Evolutionary conservation across 495 filamentous ascomycete genomes (phyloP).

Genomic region (Lindgomyces ingoldianus): DNA sequence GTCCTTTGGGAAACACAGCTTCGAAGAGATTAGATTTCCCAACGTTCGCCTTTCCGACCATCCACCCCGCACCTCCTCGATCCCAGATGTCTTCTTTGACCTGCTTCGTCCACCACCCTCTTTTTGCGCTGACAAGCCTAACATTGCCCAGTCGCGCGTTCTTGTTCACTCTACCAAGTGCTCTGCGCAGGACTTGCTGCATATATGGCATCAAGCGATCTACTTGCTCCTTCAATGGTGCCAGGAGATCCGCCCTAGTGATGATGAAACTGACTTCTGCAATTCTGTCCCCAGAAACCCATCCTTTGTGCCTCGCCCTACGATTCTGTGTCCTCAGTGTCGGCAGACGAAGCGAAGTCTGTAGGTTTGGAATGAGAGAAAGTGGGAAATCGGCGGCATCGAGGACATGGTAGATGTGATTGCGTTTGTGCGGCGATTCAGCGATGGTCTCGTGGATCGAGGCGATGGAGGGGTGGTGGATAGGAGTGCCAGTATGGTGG

Average conservation of each 20-base stretch:
- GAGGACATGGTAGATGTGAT: slow-evolving; percentile 96
- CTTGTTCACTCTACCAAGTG: slow-evolving; percentile 61
- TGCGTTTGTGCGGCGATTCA: slow-evolving; percentile 80
- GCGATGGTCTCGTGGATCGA: slow-evolving; percentile 78
- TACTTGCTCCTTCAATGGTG: slow-evolving; percentile 75
- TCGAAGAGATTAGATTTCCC: slow-evolving; percentile 93
- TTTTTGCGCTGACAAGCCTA: slow-evolving; percentile 76
- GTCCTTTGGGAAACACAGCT: slow-evolving; percentile 79
- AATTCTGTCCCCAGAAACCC: slow-evolving; percentile 55
- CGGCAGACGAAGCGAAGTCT: slow-evolving; percentile 58
- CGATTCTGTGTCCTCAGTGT: slow-evolving; percentile 76
- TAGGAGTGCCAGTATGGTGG: slow-evolving; percentile 67
- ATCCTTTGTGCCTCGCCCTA: slow-evolving; percentile 64
- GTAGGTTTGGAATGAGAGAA: slow-evolving; percentile 72
- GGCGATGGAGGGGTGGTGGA: slow-evolving; percentile 73
- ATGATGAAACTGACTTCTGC: slow-evolving; percentile 85
- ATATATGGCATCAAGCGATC: slow-evolving; percentile 82
- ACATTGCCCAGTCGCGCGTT: slow-evolving; percentile 79
- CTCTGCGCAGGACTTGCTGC: slow-evolving; percentile 67
- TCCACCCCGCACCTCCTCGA: slow-evolving; percentile 86
- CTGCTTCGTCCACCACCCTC: slow-evolving; percentile 83
- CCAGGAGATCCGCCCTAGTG: slow-evolving; percentile 82
- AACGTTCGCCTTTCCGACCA: slow-evolving; percentile 97
- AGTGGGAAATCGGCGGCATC: slow-evolving; percentile 97
- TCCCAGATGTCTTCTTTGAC: slow-evolving; percentile 81